Percentiles rank a stretch among this genome's conserved stretches.
Conservation (phyloP, 1,284 basidiomycete genomes). For the Cerioporus squamosus region DNA sequence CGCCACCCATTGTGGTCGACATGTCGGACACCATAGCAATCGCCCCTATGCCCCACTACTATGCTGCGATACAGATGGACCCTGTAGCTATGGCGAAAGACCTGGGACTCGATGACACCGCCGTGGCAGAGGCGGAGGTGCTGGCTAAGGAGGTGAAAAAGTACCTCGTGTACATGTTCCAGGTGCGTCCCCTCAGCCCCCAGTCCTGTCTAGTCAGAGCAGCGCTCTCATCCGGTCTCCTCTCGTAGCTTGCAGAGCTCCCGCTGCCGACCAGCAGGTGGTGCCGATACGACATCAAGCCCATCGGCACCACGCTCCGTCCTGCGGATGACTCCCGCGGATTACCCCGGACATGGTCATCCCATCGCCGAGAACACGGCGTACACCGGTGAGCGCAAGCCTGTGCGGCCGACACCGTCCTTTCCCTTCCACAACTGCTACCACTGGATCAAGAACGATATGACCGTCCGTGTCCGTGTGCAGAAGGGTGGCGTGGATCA, state of each 20-base stretch:
- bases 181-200: background rate
- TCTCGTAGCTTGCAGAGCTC: background rate
- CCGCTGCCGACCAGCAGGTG: background rate
- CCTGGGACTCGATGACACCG: background rate
- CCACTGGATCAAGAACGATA: conserved; percentile 2
- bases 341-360: conserved; percentile 8
- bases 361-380: background rate
- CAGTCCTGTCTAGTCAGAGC: no score
- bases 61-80: no score
- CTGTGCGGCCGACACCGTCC: background rate
- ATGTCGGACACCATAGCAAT: no score
- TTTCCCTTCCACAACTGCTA: conserved; percentile 11
- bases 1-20: no score
- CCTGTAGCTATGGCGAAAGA: no score
- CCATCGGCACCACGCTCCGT: background rate
- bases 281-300: background rate
- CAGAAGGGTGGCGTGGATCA: background rate
- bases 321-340: background rate
- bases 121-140: background rate
- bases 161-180: background rate
- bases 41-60: no score
- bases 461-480: background rate
- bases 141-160: background rate
- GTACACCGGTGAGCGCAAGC: background rate
- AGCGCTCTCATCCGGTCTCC: background rate